phyloP scores from a whole-genome alignment of 2,329 filamentous ascomycete genomes.

The Pestalotiopsis sp. region DNA sequence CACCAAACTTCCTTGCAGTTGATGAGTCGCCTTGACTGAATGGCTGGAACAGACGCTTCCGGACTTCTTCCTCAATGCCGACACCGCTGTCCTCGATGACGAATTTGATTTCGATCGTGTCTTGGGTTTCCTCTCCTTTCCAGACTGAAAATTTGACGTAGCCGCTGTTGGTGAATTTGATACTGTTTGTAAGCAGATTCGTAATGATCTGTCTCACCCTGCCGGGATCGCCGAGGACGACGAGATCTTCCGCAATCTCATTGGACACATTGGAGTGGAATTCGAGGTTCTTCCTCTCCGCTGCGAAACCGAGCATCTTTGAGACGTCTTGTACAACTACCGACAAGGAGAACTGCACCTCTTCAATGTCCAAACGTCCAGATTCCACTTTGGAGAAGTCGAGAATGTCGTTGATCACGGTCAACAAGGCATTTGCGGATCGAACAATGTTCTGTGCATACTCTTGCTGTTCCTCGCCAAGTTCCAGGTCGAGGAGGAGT shows the following conservation, averaged over 20 bases:
- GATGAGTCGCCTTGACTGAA: constrained; percentile 83
- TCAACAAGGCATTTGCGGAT: constrained; percentile 79
- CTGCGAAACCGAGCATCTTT: constrained; percentile 86
- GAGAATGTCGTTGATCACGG: constrained; percentile 88
- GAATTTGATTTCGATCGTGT: constrained; percentile 70
- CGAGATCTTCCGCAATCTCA: constrained; percentile 66
- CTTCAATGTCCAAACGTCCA: constrained; percentile 75
- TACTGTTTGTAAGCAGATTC: constrained; percentile 76
- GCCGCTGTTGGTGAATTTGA: constrained; percentile 73
- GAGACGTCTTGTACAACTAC: constrained; percentile 77
- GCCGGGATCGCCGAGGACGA: constrained; percentile 85
- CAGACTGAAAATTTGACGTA: constrained; percentile 67
- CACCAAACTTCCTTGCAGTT: constrained; percentile 76
- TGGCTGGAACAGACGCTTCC: constrained; percentile 73
- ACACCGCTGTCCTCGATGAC: constrained; percentile 78
- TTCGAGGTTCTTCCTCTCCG: constrained; percentile 75
- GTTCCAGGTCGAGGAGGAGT: constrained; percentile 66
- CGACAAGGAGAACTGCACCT: constrained; percentile 77
- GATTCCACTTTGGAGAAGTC: constrained; percentile 89
- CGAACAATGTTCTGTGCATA: constrained; percentile 78
- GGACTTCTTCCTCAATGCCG: constrained; percentile 77
- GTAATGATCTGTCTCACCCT: constrained; percentile 82
- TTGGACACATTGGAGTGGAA: constrained; percentile 67
- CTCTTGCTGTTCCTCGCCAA: constrained; percentile 72
- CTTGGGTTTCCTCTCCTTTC: constrained; percentile 64